Percentiles rank a stretch among this genome's conserved stretches.
Evolutionary conservation across 2,329 filamentous ascomycete genomes (phyloP).

Genomic region (Diaporthe sp.): DNA sequence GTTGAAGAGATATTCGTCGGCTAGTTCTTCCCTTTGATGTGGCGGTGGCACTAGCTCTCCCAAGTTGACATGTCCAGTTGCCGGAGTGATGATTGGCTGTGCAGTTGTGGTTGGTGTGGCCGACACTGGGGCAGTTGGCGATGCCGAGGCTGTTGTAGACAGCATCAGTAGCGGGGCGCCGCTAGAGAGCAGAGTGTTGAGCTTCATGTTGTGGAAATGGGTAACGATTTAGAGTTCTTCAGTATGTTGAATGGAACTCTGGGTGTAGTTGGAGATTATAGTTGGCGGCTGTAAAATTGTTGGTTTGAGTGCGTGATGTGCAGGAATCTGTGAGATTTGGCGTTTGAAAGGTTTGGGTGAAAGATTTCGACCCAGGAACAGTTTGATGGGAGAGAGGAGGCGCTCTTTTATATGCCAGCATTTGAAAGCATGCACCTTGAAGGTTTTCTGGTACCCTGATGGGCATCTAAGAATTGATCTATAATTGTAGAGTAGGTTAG

Average conservation of each 20-base stretch:
- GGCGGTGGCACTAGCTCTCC: background rate
- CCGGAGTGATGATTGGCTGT: background rate
- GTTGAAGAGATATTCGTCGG: conserved; percentile 7
- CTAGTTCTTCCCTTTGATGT: background rate
- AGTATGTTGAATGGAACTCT: background rate
- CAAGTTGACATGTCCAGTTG: conserved; percentile 1
- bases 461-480: background rate
- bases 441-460: background rate
- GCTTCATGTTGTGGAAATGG: background rate
- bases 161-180: background rate
- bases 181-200: background rate
- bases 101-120: background rate
- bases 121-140: background rate
- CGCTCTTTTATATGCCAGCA: background rate
- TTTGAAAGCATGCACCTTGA: background rate
- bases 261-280: background rate
- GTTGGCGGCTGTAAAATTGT: background rate
- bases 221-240: background rate
- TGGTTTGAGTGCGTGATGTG: too few species aligned
- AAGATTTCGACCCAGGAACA: background rate
- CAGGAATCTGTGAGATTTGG: background rate
- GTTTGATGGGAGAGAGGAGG: too few species aligned
- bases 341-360: background rate
- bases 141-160: background rate
- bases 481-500: background rate